Evolutionary conservation across 495 filamentous ascomycete species (phyloP).

Genomic region (Aeminium ludgeri): DNA sequence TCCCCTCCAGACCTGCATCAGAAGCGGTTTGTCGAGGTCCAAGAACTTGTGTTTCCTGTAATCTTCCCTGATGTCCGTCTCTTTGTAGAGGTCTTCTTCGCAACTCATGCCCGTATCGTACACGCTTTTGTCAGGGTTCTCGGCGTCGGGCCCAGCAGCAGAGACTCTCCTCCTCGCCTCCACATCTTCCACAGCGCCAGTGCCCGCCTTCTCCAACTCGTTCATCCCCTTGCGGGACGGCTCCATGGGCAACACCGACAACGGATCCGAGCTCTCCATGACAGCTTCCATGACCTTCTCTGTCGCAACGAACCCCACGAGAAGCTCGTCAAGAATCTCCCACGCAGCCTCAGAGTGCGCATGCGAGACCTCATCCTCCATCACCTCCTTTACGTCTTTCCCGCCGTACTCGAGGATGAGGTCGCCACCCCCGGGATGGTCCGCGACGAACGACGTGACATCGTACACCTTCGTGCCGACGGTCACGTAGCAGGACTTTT

Average conservation of each 20-base stretch:
- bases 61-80: slow-evolving; percentile 59
- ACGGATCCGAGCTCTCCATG: slow-evolving; percentile 29
- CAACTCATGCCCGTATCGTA: slow-evolving; percentile 75
- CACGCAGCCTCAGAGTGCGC: slow-evolving; percentile 78
- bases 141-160: slow-evolving; percentile 8
- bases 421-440: slow-evolving; percentile 82
- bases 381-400: slow-evolving; percentile 66
- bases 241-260: slow-evolving; percentile 31
- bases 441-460: slow-evolving; percentile 71
- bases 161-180: slow-evolving; percentile 11
- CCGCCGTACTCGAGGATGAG: slow-evolving; percentile 80
- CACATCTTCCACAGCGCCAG: slow-evolving; percentile 11
- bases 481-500: slow-evolving; percentile 83
- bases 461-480: slow-evolving; percentile 84
- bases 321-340: slow-evolving; percentile 69
- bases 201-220: slow-evolving; percentile 23
- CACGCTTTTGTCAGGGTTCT: slow-evolving; percentile 27
- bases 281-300: slow-evolving; percentile 32
- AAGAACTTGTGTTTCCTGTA: slow-evolving; percentile 84
- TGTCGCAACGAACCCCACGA: slow-evolving; percentile 57
- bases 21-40: slow-evolving; percentile 69
- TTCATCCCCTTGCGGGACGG: slow-evolving; percentile 26
- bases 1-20: slow-evolving; percentile 77
- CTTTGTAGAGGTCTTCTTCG: slow-evolving; percentile 69
- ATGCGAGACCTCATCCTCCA: slow-evolving; percentile 73